Base-by-base conservation (phyloP, 1,284 basidiomycete species). In the Sporisorium exsertum region DNA sequence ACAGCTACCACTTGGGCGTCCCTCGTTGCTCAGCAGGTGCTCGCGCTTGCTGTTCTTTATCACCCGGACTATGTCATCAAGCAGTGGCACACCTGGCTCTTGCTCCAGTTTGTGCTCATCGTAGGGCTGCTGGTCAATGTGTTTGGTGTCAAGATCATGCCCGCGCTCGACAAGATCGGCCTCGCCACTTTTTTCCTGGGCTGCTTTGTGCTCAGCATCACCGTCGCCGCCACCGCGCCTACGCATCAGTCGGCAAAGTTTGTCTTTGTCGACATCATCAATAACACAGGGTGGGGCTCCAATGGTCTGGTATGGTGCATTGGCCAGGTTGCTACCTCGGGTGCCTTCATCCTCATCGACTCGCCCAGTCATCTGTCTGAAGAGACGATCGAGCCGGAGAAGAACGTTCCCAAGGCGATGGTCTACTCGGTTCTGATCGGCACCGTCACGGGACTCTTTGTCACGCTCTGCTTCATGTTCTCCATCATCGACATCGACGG, bases 401-500 rank as follows among this genome's bases (percentile, higher is more conserved):
- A 63, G 52, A 68, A 68, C 40, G 66, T 68, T 26, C 66, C 66
- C 59, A 68, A 68, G 46, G 66, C 66, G 18, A 68, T 68, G 66
- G 66, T 68, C 50, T 68, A 63, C 40, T 68, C 66, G 27, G 66
- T 68, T 2, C 55, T 68, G 32, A 68, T 68, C 46, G 66, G 66
- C 32, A 68, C 66, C 5, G 51, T 68, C 22, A 68, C 66, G 8
- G 66, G 66, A 9, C 56, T 68, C 3, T 68, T 68, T 24, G 66
- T 68, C 27, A 68, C 66, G 20, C 66, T 68, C 26, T 68, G 66
- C 60, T 68, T 68, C 55, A 68, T 68, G 66, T 68, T 68, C 24
- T 68, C 66, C 29, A 68, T 68, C 32, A 60, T 63, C 37, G 66
- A 68, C 56, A 63, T 68, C n/a, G 66, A 68, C 24, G 66, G 60